Percentiles rank a stretch among this genome's conserved stretches.
These are phyloP conservation scores for Moelleriella libera DNA, from an alignment of 2,329 filamentous ascomycete species.

Conservation along the genomic window DNA sequence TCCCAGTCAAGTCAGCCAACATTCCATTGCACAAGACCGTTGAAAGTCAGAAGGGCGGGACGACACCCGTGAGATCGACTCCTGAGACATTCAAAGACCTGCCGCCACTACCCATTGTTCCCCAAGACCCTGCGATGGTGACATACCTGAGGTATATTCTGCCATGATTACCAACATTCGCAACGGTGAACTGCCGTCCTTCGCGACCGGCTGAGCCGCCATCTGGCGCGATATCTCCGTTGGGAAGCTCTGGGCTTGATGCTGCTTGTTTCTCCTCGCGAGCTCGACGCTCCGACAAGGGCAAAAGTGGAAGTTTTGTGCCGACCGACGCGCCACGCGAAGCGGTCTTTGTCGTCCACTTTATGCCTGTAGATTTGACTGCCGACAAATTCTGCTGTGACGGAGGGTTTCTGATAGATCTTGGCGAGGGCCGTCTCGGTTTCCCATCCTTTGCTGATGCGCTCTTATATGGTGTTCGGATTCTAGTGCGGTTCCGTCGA, in stretches of 20 bases:
- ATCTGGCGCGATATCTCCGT: slow-evolving; percentile 44
- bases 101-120: too few species aligned
- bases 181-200: slow-evolving; percentile 62
- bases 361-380: slow-evolving; percentile 4
- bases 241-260: slow-evolving; percentile 40
- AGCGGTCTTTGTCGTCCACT: slow-evolving; percentile 2
- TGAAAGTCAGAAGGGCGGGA: neutral
- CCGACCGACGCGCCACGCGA: slow-evolving; percentile 8
- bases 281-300: slow-evolving; percentile 30
- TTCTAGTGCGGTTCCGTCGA: neutral
- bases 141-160: slow-evolving; percentile 68
- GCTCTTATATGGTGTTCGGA: slow-evolving; percentile 4
- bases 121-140: neutral
- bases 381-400: slow-evolving; percentile 5
- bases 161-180: slow-evolving; percentile 72
- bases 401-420: neutral
- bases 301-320: slow-evolving; percentile 24
- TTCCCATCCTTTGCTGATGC: slow-evolving; percentile 2
- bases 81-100: too few species aligned
- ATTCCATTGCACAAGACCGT: neutral
- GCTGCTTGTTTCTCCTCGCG: slow-evolving; percentile 27
- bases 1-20: neutral
- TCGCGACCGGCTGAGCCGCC: slow-evolving; percentile 46
- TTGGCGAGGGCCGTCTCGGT: slow-evolving; percentile 2
- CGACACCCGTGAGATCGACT: too few species aligned